phyloP scores from a whole-genome alignment of 176 grass and related monocot genomes.

The Luzula sylvatica region DNA sequence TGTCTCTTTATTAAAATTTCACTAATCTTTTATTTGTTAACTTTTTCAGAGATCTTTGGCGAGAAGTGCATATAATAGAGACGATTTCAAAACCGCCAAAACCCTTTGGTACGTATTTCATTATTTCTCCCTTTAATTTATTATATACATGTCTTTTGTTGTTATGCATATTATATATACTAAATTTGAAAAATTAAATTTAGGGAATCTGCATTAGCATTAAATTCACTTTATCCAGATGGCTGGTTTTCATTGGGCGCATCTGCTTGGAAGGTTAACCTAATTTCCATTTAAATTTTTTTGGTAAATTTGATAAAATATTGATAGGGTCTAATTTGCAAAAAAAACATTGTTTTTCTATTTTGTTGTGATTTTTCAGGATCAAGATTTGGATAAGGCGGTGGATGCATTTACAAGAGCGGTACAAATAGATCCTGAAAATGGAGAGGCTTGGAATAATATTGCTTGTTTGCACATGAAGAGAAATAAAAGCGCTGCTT shows the following conservation, averaged over 20 bases:
- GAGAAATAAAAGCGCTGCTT: constrained; percentile 58
- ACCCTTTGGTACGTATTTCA: constrained; percentile 50
- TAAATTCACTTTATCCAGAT: constrained; percentile 90
- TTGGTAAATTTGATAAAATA: neutral
- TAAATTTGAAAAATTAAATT: neutral
- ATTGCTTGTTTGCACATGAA: constrained; percentile 98
- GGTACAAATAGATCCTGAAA: constrained; percentile 98
- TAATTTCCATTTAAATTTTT: constrained; percentile 4
- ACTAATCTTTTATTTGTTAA: constrained; percentile 10
- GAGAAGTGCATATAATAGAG: constrained; percentile 77
- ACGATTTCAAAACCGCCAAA: constrained; percentile 70
- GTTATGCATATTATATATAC: neutral
- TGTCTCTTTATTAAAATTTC: constrained; percentile 8
- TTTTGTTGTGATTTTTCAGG: constrained; percentile 31
- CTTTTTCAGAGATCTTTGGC: constrained; percentile 63
- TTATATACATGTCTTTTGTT: constrained; percentile 12
- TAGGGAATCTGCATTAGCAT: constrained; percentile 87
- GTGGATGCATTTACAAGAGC: constrained; percentile 82
- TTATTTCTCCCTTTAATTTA: constrained; percentile 13
- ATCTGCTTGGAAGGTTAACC: constrained; percentile 70
- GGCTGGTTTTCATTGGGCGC: constrained; percentile 94
- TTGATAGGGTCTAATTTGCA: no score
- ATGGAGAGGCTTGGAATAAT: constrained; percentile 99
- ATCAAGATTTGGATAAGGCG: constrained; percentile 81
- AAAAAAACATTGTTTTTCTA: neutral